Conservation (phyloP, 345 rosid genomes). For the Populus pruinosa region DNA sequence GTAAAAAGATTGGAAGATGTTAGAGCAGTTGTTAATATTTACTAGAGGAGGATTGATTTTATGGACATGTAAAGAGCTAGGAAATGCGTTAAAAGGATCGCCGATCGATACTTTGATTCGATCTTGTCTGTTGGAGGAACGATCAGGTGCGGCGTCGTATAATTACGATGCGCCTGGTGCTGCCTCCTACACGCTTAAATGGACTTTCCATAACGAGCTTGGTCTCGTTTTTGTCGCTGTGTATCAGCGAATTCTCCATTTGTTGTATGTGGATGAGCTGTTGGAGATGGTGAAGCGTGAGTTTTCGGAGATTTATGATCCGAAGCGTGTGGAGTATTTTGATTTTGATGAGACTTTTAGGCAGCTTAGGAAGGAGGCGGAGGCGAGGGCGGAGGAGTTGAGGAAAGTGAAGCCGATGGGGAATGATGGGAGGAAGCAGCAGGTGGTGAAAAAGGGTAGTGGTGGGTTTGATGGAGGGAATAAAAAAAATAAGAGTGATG, state of each 20-base stretch:
- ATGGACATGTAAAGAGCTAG: conserved; percentile 95
- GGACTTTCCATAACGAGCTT: conserved; percentile 95
- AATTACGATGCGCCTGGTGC: conserved; percentile 79
- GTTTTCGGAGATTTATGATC: conserved; percentile 77
- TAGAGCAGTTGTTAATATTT: conserved; percentile 89
- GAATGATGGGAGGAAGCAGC: conserved; percentile 57
- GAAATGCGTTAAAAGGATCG: conserved; percentile 86
- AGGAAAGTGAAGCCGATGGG: conserved; percentile 60
- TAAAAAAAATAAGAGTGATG: conserved; percentile 42
- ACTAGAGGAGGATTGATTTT: conserved; percentile 97
- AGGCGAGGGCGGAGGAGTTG: conserved; percentile 82
- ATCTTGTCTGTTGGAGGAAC: conserved; percentile 93
- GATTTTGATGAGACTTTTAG: conserved; percentile 83
- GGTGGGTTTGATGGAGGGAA: conserved; percentile 61
- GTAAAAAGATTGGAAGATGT: conserved; percentile 46
- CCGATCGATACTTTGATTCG: conserved; percentile 87
- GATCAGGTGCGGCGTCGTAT: conserved; percentile 74
- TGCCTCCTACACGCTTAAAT: conserved; percentile 83
- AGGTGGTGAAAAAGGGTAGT: conserved; percentile 43
- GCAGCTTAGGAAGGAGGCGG: conserved; percentile 91
- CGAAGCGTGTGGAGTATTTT: conserved; percentile 49
- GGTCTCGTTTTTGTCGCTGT: conserved; percentile 96
- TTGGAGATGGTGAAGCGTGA: conserved; percentile 69
- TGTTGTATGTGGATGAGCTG: conserved; percentile 88
- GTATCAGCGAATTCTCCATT: conserved; percentile 86